These are phyloP conservation scores for Antrodiella citrinella DNA, from an alignment of 768 basidiomycete genomes.

Conservation along the genomic window DNA sequence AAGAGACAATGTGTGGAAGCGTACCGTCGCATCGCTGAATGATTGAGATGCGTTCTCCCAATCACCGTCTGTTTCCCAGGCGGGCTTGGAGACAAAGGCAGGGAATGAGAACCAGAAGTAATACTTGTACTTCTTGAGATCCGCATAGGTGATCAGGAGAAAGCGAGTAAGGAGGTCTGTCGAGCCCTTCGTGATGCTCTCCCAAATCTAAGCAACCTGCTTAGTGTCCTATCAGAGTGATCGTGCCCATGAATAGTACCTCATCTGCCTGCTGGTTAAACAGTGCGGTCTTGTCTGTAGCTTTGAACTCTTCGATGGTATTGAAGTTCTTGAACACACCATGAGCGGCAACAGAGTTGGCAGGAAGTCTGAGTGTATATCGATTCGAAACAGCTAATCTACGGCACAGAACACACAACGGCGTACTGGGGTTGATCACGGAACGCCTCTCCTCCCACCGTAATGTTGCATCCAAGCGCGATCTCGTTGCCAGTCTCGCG, in stretches of 20 bases:
- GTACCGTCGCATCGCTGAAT: constrained; percentile 36
- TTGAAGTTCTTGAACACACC: constrained; percentile 93
- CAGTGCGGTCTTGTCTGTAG: constrained; percentile 79
- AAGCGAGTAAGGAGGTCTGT: constrained; percentile 62
- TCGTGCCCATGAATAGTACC: too few species aligned
- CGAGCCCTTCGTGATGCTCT: constrained; percentile 44
- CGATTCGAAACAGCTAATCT: not conserved
- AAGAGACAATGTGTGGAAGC: not conserved
- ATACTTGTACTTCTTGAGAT: constrained; percentile 97
- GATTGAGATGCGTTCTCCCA: constrained; percentile 44
- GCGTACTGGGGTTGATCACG: constrained; percentile 37
- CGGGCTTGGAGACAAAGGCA: constrained; percentile 80
- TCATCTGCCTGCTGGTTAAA: constrained; percentile 67
- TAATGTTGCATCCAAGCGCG: constrained; percentile 59
- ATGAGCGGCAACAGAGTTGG: constrained; percentile 40
- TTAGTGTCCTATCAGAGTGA: not conserved
- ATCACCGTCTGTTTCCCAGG: constrained; percentile 76
- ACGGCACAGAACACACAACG: not conserved
- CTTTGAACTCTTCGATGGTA: constrained; percentile 93
- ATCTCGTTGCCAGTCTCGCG: constrained; percentile 69
- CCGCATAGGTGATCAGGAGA: constrained; percentile 88
- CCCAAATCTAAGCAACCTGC: constrained; percentile 51
- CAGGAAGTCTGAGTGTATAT: constrained; percentile 28
- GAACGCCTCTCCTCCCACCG: constrained; percentile 61
- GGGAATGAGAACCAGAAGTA: constrained; percentile 99